Percentiles rank a stretch among this genome's conserved stretches.
phyloP scores from a whole-genome alignment of 768 basidiomycete species.

The Cubamyces sp. region DNA sequence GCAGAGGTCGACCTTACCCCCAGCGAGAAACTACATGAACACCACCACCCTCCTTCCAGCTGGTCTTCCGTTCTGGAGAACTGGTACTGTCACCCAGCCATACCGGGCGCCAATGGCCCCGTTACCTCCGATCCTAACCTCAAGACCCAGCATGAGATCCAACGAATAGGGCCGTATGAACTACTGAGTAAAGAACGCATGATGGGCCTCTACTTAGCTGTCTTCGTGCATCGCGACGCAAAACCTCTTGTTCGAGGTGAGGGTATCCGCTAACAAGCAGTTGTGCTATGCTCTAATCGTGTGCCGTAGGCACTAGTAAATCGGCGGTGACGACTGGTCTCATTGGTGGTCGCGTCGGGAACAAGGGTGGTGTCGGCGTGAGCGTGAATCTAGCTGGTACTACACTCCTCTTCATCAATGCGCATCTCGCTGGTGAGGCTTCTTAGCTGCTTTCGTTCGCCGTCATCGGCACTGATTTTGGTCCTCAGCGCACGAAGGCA shows the following conservation, averaged over 20 bases:
- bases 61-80: slow-evolving; percentile 82
- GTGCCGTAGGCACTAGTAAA: slow-evolving; percentile 64
- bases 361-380: slow-evolving; percentile 93
- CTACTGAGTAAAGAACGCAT: slow-evolving; percentile 87
- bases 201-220: slow-evolving; percentile 84
- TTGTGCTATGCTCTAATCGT: slow-evolving; percentile 7
- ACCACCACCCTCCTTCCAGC: slow-evolving; percentile 44
- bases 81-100: slow-evolving; percentile 57
- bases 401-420: slow-evolving; percentile 87
- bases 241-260: slow-evolving; percentile 63
- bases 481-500: slow-evolving; percentile 71
- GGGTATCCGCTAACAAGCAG: slow-evolving; percentile 5
- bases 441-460: background rate
- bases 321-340: slow-evolving; percentile 87
- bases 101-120: slow-evolving; percentile 20
- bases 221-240: slow-evolving; percentile 78
- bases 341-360: slow-evolving; percentile 89
- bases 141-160: slow-evolving; percentile 13
- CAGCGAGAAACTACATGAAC: slow-evolving; percentile 24
- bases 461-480: background rate
- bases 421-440: slow-evolving; percentile 79
- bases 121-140: slow-evolving; percentile 8
- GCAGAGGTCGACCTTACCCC: slow-evolving; percentile 19
- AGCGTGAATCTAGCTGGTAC: slow-evolving; percentile 82
- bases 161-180: slow-evolving; percentile 73